Evolutionary conservation across 179 eudicot species (phyloP).

Genomic region (Vitellaria paradoxa): DNA sequence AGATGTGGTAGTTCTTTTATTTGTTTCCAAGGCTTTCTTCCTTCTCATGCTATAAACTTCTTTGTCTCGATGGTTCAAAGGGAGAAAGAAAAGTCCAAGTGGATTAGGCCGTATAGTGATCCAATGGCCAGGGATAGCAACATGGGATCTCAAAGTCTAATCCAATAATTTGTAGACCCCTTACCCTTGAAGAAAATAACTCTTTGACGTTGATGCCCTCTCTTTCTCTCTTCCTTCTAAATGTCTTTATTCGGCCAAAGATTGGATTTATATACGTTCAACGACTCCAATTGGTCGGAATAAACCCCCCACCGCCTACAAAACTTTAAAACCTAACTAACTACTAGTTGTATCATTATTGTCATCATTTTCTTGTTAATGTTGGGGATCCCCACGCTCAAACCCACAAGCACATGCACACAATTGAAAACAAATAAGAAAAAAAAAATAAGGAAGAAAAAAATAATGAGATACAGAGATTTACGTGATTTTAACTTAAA

Average conservation of each 20-base stretch:
- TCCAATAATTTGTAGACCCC: conserved; percentile 16
- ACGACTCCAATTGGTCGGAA: conserved; percentile 18
- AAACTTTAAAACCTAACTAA: conserved; percentile 1
- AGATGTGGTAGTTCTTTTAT: too few species aligned
- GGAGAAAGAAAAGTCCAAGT: too few species aligned
- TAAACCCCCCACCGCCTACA: conserved; percentile 10
- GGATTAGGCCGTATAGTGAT: conserved; percentile 4
- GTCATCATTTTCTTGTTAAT: too few species aligned
- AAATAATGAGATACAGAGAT: too few species aligned
- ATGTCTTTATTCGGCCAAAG: conserved; percentile 1
- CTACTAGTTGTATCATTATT: not conserved
- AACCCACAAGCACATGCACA: too few species aligned
- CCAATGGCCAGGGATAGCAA: conserved; percentile 3
- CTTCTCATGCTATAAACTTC: too few species aligned
- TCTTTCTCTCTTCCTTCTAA: not conserved
- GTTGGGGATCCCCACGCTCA: too few species aligned
- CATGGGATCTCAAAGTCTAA: conserved; percentile 13
- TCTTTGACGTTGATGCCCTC: conserved; percentile 13
- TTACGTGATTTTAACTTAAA: too few species aligned
- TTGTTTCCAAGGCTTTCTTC: too few species aligned
- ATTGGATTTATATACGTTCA: conserved; percentile 7
- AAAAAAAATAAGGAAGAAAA: too few species aligned
- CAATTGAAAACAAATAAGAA: too few species aligned
- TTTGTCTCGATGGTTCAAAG: too few species aligned
- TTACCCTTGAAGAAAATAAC: not conserved